phyloP scores from a whole-genome alignment of 441 rosid genomes.

The Adansonia grandidieri region DNA sequence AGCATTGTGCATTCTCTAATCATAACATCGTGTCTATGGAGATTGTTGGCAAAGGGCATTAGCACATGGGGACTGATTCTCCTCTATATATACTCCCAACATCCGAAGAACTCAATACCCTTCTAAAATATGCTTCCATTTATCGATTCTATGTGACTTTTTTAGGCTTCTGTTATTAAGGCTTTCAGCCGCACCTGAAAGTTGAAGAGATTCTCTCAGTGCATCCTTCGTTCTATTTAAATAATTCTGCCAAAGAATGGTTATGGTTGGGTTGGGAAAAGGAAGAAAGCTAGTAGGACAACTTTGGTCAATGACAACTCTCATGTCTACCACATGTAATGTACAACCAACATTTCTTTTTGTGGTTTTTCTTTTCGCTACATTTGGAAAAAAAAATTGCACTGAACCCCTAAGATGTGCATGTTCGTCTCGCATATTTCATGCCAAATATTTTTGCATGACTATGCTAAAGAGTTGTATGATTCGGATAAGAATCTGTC shows the following conservation, averaged over 20 bases:
- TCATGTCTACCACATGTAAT: constrained; percentile 34
- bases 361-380: not conserved
- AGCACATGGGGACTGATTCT: constrained; percentile 40
- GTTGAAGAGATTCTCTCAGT: constrained; percentile 8
- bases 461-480: not conserved
- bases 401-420: not conserved
- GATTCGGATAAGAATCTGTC: not conserved
- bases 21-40: constrained; percentile 28
- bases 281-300: not conserved
- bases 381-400: not conserved
- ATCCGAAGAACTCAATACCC: constrained; percentile 31
- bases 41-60: constrained; percentile 31
- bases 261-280: constrained; percentile 22
- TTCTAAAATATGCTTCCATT: constrained; percentile 28
- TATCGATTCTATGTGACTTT: constrained; percentile 32
- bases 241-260: constrained; percentile 28
- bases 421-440: too few relatives aligned
- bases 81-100: not conserved
- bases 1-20: constrained; percentile 20
- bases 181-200: constrained; percentile 3
- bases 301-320: constrained; percentile 37
- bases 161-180: not conserved
- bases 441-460: not conserved
- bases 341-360: constrained; percentile 1
- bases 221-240: constrained; percentile 9